phyloP scores from a whole-genome alignment of 2,329 filamentous ascomycete species.

The Neopestalotiopsis clavispora region DNA sequence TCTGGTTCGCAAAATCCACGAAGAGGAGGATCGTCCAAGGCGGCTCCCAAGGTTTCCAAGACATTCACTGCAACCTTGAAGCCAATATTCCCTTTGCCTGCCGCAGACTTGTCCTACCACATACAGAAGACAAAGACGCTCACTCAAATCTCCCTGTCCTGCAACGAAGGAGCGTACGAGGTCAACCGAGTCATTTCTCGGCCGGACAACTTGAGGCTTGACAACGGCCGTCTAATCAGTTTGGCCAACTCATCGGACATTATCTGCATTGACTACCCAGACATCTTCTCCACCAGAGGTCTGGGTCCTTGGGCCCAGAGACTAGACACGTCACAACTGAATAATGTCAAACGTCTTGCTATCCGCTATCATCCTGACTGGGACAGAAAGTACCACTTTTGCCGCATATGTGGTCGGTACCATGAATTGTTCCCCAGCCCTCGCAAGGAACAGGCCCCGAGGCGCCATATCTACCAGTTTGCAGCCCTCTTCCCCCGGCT shows the following conservation, averaged over 20 bases:
- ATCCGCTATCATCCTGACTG: slow-evolving; percentile 48
- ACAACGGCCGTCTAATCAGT: slow-evolving; percentile 29
- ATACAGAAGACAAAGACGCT: slow-evolving; percentile 29
- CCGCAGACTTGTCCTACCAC: slow-evolving; percentile 35
- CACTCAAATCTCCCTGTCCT: slow-evolving; percentile 28
- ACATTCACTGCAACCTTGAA: slow-evolving; percentile 26
- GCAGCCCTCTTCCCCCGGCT: slow-evolving; percentile 46
- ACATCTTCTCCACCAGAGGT: slow-evolving; percentile 21
- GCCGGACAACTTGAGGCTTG: slow-evolving; percentile 29
- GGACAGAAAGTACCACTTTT: slow-evolving; percentile 39
- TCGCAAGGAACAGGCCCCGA: slow-evolving; percentile 34
- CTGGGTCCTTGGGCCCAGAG: slow-evolving; percentile 30
- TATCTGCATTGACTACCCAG: slow-evolving; percentile 36
- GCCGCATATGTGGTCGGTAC: slow-evolving; percentile 38
- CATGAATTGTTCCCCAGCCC: slow-evolving; percentile 27
- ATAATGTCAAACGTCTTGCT: slow-evolving; percentile 43
- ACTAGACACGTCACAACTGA: slow-evolving; percentile 31
- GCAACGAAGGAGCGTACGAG: slow-evolving; percentile 28
- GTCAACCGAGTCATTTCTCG: slow-evolving; percentile 25
- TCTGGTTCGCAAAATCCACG: slow-evolving; percentile 6
- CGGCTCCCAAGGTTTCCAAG: background rate
- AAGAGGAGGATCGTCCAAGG: background rate
- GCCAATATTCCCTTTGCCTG: slow-evolving; percentile 26
- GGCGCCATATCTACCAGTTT: slow-evolving; percentile 49
- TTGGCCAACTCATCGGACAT: slow-evolving; percentile 32